Base-by-base conservation (phyloP, 345 rosid genomes). In the Crucihimalaya himalaica region DNA sequence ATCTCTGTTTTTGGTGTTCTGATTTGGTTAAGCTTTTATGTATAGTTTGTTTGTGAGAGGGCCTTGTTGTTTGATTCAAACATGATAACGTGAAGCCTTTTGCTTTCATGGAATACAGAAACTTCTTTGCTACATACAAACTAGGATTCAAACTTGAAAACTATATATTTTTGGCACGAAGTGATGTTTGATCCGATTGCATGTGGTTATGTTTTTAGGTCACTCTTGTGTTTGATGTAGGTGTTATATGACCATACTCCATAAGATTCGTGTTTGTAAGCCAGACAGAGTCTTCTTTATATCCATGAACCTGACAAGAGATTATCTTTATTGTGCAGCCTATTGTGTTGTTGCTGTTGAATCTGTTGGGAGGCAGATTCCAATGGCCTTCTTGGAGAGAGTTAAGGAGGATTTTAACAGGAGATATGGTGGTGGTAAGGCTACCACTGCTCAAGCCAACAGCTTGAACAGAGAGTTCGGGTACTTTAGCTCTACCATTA, bases 281-380 rank as follows among this genome's bases (percentile, higher is more conserved):
- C 13, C 9, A 19, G 19, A 31, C 2, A 31, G 3, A 53, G 53
- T 8, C 1, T 6, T 15, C 8, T 23, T 60, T 6, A 3, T 8
- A 28, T 13, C 8, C 25, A 34, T 64, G 66, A 34, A 73, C 11
- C 23, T 57, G 72, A 57, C 0, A 21, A 51, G 20, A 40, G 12
- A 5, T 15, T 16, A 2, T 45, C 4, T 18, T 48, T 66, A 15
- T 51, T 53, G 64, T 80, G 84, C 78, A 94, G 98, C 95, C 29
- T 91, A 86, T 79, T 94, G 96, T 53, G 91, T 94, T 57, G 98
- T 94, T 67, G 98, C 98, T 7, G 80, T 81, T 79, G 97, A 92
- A 73, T 77, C 97, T 74, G 96, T 89, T 62, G 97, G 96, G 55
- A 88, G 93, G 42, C 89, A 91, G 82, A 75, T 92, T 80, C 91